These are phyloP conservation scores for Metarhizium robertsii DNA, from an alignment of 2,329 filamentous ascomycete species.

Conservation along the genomic window DNA sequence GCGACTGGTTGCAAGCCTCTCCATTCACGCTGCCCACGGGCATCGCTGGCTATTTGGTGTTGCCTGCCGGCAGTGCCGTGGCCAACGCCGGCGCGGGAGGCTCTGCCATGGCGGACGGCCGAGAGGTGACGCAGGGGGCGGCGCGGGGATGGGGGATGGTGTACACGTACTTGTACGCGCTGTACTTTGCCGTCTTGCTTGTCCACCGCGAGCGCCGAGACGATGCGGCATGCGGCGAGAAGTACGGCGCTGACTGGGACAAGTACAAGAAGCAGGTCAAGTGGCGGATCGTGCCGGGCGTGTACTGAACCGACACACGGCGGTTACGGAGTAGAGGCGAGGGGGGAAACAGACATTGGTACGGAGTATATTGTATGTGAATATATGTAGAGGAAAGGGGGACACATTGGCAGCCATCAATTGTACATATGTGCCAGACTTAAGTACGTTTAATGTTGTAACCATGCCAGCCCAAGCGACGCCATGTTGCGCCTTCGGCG, in stretches of 20 bases:
- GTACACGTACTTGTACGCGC: constrained; percentile 83
- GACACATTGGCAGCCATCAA: too few species aligned
- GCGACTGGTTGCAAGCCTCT: constrained; percentile 87
- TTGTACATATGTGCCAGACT: too few species aligned
- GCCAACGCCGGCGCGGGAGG: constrained; percentile 30
- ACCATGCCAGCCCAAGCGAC: not conserved
- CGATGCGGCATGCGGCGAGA: constrained; percentile 74
- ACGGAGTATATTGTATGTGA: too few species aligned
- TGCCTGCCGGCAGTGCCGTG: constrained; percentile 35
- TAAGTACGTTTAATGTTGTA: too few species aligned
- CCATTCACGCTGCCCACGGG: constrained; percentile 79
- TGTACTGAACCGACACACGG: constrained; percentile 47
- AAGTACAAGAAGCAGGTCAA: constrained; percentile 70
- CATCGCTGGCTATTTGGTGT: constrained; percentile 66
- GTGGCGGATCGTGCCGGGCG: constrained; percentile 69
- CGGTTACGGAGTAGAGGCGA: not conserved
- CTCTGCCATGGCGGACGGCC: constrained; percentile 45
- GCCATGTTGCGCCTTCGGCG: not conserved
- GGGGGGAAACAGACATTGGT: not conserved
- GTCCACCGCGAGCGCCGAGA: constrained; percentile 77
- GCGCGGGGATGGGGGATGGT: constrained; percentile 73
- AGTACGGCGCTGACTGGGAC: constrained; percentile 87
- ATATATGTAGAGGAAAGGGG: too few species aligned
- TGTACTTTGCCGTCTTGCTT: constrained; percentile 78
- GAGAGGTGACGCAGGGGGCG: constrained; percentile 57